Base-by-base conservation (phyloP, 2,329 filamentous ascomycete genomes). In the Remersonia thermophila region DNA sequence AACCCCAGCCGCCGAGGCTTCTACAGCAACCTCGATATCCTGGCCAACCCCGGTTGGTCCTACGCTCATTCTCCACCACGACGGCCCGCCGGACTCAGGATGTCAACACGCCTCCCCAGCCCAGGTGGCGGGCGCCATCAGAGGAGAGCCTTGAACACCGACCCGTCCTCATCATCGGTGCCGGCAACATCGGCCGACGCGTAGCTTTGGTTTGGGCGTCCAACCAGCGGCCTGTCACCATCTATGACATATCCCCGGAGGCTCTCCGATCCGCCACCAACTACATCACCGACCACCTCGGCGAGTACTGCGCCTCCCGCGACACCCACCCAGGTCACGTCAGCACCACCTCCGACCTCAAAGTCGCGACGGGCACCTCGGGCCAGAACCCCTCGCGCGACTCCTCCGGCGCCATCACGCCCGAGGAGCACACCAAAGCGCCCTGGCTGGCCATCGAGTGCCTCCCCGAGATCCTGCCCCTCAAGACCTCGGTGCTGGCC, bases 131-230 rank as follows among this genome's bases (percentile, higher is more conserved):
- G 2, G 38, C 51, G 1, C 53, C 52, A 0, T 27, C 36, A 0
- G 48, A 53, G 4, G 30, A 45, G 25, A 39, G 51, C 34, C 55
- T 59, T 40, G 42, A 51, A 3, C 47, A 48, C 3, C 58, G 60
- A 3, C 58, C 60, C 4, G 58, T 63, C 3, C 49, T 55, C 5
- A 47, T 63, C n/a, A 47, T 63, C 15, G 61, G 61, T 2, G 59
- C 56, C 3, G 61, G 61, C 9, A 57, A 61, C 16, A 50, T 63
- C 2, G 61, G 61, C 26, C 52, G 58, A 9, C 57, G 60, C 6
- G 48, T 63, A 3, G 60, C 57, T 46, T 42, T 47, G n/a, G 31
- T 58, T 43, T 48, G 41, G 53, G 36, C 49, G 46, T 45, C 58
- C 46, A 41, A 52, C 44, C 15, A 36, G 27, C 36, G 55, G 32